A percentile compares a stretch with the other conserved stretches of the same genome.
These are phyloP conservation scores for Ustilago vetiveriae DNA, from an alignment of 1,284 basidiomycete species.

Conservation along the genomic window DNA sequence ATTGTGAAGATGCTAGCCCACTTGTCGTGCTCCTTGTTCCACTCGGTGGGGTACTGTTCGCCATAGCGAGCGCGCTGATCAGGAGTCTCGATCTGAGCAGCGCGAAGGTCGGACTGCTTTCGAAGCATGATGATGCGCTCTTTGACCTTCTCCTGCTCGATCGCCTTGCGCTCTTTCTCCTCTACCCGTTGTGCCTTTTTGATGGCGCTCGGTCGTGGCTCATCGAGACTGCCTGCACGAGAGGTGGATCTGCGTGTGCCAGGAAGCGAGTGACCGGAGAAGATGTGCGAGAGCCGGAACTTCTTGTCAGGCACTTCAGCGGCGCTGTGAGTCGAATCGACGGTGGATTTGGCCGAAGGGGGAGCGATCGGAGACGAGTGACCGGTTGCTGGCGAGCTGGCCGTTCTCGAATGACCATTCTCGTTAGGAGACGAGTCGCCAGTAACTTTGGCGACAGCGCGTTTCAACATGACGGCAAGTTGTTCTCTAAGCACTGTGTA, in stretches of 20 bases:
- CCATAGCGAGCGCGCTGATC: constrained; percentile 59
- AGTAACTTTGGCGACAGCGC: constrained; percentile 34
- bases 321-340: constrained; percentile 19
- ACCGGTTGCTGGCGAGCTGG: constrained; percentile 14
- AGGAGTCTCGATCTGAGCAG: constrained; percentile 50
- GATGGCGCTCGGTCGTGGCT: constrained; percentile 44
- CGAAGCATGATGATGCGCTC: constrained; percentile 37
- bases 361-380: constrained; percentile 15
- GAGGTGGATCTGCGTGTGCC: constrained; percentile 28
- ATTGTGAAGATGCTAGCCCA: constrained; percentile 35
- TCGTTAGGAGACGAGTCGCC: constrained; percentile 27
- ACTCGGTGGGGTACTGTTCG: constrained; percentile 30
- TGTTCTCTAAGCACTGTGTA: neutral
- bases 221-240: constrained; percentile 27
- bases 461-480: constrained; percentile 29
- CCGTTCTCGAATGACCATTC: constrained; percentile 12
- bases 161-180: constrained; percentile 48
- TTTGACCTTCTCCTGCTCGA: constrained; percentile 33
- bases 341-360: constrained; percentile 27
- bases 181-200: constrained; percentile 39
- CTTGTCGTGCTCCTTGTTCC: constrained; percentile 35
- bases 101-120: constrained; percentile 46
- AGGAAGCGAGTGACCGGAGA: constrained; percentile 26
- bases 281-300: constrained; percentile 49
- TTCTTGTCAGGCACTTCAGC: constrained; percentile 30